phyloP scores from a whole-genome alignment of 2,329 filamentous ascomycete species.

The Laburnicola sp. region DNA sequence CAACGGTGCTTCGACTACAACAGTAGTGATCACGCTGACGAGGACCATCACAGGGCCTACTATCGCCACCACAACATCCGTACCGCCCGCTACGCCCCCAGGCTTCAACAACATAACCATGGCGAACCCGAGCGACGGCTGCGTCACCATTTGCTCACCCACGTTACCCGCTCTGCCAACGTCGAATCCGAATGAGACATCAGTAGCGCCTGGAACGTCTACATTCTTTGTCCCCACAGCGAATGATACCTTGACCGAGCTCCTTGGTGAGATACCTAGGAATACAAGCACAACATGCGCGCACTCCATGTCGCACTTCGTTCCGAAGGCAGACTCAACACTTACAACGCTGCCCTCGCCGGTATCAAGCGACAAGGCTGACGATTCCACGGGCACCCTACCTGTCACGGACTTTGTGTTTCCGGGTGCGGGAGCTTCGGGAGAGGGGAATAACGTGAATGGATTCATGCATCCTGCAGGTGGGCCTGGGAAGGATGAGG shows the following conservation, averaged over 20 bases:
- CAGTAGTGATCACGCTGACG: not conserved
- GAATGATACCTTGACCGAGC: not conserved
- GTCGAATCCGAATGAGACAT: not conserved
- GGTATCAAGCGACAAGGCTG: not conserved
- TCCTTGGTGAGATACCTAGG: not conserved
- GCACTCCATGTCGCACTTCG: conserved; percentile 6
- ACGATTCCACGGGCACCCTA: not conserved
- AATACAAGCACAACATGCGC: conserved; percentile 4
- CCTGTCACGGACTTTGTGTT: not conserved
- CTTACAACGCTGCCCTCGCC: not conserved
- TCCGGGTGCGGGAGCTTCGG: too few species aligned
- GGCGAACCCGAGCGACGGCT: not conserved
- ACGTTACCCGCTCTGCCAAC: not conserved
- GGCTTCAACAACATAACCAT: too few species aligned
- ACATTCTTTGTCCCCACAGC: not conserved
- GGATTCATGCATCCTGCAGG: too few species aligned
- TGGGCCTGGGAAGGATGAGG: too few species aligned
- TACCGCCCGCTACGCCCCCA: too few species aligned
- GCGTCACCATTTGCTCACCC: not conserved
- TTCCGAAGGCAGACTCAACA: not conserved
- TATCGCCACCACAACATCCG: not conserved
- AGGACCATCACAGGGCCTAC: not conserved
- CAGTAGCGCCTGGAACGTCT: not conserved
- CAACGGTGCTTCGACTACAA: not conserved
- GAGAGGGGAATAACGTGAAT: too few species aligned